Evolutionary conservation across 805 yeast species (phyloP).

Genomic region (Pichia cabralensis): DNA sequence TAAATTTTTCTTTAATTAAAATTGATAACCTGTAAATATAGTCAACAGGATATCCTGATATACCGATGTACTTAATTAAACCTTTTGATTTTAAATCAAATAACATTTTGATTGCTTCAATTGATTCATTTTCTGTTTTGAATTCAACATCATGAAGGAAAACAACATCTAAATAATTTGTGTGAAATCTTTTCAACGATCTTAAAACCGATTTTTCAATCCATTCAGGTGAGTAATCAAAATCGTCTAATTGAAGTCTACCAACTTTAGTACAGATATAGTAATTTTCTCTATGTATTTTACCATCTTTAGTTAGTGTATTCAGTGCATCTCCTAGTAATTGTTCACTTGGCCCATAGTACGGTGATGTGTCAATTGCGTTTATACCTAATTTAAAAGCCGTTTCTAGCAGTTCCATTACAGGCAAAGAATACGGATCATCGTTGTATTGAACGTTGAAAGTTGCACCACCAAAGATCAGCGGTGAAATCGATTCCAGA

Average conservation of each 20-base stretch:
- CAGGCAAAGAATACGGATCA: conserved; percentile 53
- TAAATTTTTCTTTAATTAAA: conserved; percentile 26
- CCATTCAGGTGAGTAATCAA: conserved; percentile 59
- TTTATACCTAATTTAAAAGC: conserved; percentile 62
- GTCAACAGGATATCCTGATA: conserved; percentile 81
- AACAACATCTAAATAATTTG: conserved; percentile 68
- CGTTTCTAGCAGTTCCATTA: conserved; percentile 41
- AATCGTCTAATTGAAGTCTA: conserved; percentile 53
- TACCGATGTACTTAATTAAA: conserved; percentile 53
- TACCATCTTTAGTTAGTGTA: conserved; percentile 22
- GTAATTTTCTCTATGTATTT: conserved; percentile 50
- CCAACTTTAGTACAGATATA: conserved; percentile 84
- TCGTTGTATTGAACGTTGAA: conserved; percentile 73
- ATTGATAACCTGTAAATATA: conserved; percentile 47
- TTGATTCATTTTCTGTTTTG: conserved; percentile 41
- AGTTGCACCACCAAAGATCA: conserved; percentile 83
- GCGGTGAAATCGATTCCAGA: conserved; percentile 33
- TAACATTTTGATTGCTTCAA: conserved; percentile 56
- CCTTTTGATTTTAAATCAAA: conserved; percentile 55
- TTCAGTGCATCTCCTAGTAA: conserved; percentile 60
- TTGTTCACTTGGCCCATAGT: conserved; percentile 81
- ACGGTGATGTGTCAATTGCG: conserved; percentile 88
- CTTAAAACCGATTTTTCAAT: conserved; percentile 56
- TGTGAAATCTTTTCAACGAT: conserved; percentile 55
- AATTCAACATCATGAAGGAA: conserved; percentile 89